Evolutionary conservation across 306 rosid species (phyloP).

Genomic region (Dryas octopetala): DNA sequence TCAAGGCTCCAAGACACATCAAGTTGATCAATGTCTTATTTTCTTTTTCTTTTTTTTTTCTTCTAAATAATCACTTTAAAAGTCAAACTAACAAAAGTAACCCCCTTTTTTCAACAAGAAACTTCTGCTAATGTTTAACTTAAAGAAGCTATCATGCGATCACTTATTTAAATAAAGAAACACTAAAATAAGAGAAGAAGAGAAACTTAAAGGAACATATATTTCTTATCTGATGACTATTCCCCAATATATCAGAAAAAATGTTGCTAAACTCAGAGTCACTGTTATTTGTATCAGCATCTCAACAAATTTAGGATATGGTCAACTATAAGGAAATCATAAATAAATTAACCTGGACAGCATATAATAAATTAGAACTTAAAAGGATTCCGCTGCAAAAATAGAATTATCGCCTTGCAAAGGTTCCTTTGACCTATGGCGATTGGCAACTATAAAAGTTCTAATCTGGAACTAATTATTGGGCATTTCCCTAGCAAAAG

Average conservation of each 20-base stretch:
- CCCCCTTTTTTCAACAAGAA: too few species aligned
- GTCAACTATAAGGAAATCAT: not conserved
- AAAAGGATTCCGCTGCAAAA: not conserved
- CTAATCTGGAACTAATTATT: constrained; percentile 35
- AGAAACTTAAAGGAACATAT: not conserved
- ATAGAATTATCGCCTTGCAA: not conserved
- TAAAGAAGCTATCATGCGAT: too few species aligned
- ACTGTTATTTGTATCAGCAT: not conserved
- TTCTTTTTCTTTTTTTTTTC: too few species aligned
- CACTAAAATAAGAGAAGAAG: not conserved
- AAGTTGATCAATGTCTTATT: too few species aligned
- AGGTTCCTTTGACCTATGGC: constrained; percentile 11
- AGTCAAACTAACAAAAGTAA: too few species aligned
- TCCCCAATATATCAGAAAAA: not conserved
- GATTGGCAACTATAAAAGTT: constrained; percentile 2
- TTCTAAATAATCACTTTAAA: too few species aligned
- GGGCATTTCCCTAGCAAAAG: constrained; percentile 29
- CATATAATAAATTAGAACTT: not conserved
- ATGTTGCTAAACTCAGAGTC: not conserved
- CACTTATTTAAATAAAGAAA: not conserved
- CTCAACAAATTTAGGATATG: not conserved
- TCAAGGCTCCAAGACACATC: too few species aligned
- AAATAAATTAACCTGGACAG: not conserved
- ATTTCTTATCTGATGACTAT: not conserved
- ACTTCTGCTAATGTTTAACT: too few species aligned